Evolutionary conservation across 331 rosid genomes (phyloP), one percentile per base, ranked within the genome.

Genomic region (Spiraea crenata): DNA sequence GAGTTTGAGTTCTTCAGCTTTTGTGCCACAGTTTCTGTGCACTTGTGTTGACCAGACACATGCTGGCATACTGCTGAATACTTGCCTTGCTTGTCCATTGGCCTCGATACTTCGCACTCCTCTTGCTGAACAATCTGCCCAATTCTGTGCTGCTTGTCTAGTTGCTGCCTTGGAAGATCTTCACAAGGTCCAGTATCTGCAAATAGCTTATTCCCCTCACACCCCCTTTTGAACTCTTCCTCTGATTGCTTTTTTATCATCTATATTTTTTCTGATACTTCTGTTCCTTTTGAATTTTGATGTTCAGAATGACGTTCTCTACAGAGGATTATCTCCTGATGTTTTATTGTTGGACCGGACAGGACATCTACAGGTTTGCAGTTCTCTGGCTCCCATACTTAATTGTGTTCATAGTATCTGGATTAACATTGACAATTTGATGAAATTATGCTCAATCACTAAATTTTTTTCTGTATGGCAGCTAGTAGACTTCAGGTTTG

Each of bases 401-500:
- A 73, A 58, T 48, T 41, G 6, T 34, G 20, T 74, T 78, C 65
- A 6, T 64, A 3, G n/a, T 40, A 71, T 73, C 83, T 73, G 46
- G 16, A 63, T 65, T 62, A 49, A 16, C 68, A 46, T 52, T 5
- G 64, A 15, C 47, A 52, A 56, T 61, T 67, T 6, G 34, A 12
- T 20, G 35, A 57, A 37, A 35, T n/a, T 65, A 5, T 81, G 75
- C 54, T 25, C 63, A 51, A 48, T 69, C 15, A 51, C 46, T 72
- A 73, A 48, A 56, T 72, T 5, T 39, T 39, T 69, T 68, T 56
- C 65, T 76, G 67, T 65, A 51, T 80, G 84, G 57, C 74, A 95
- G 98, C 75, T 95, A 70, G 92, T 95, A 66, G 99, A 91, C 84
- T 95, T 91, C 76, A 89, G 95, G 80, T 95, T 91, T 72, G 95